Percentiles rank a stretch among this genome's conserved stretches.
These are phyloP conservation scores for Mycena leptocephala DNA, from an alignment of 768 basidiomycete species.

Conservation along the genomic window DNA sequence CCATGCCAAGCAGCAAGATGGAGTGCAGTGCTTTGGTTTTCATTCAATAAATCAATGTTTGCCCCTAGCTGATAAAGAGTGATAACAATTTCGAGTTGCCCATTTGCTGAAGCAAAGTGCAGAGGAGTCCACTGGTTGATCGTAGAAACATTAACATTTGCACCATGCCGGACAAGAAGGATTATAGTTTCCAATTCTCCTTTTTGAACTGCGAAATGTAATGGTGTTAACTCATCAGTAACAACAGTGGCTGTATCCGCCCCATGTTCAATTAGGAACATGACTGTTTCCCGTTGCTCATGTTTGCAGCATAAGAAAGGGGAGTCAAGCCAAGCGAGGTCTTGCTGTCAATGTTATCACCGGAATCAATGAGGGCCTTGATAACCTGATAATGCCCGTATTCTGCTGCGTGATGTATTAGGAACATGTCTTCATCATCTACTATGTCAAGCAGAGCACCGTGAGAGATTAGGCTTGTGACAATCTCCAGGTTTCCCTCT, in stretches of 20 bases:
- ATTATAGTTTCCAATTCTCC: constrained; percentile 11
- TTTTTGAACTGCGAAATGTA: constrained; percentile 14
- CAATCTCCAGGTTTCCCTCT: not conserved
- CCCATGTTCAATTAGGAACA: constrained; percentile 29
- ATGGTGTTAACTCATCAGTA: constrained; percentile 5
- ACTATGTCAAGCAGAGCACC: constrained; percentile 6
- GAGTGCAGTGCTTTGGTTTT: not conserved
- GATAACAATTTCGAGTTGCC: not conserved
- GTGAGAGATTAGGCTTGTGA: not conserved
- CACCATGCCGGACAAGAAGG: constrained; percentile 17
- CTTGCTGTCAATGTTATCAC: constrained; percentile 13
- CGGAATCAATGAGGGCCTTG: constrained; percentile 5
- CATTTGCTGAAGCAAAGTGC: constrained; percentile 14
- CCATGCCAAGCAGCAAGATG: constrained; percentile 26
- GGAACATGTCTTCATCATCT: constrained; percentile 22
- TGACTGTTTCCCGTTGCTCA: constrained; percentile 16
- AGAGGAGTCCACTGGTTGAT: constrained; percentile 14
- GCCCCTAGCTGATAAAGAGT: constrained; percentile 9
- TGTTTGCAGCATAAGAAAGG: constrained; percentile 21
- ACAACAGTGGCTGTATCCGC: constrained; percentile 4
- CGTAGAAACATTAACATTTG: not conserved
- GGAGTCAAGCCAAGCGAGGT: constrained; percentile 15
- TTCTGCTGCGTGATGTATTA: constrained; percentile 29
- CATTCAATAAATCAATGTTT: not conserved
- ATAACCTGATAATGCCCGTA: constrained; percentile 26